Percentiles rank a stretch among this genome's conserved stretches.
These are phyloP conservation scores for Torulaspora gathmanii DNA, from an alignment of 805 yeast genomes.

Conservation along the genomic window DNA sequence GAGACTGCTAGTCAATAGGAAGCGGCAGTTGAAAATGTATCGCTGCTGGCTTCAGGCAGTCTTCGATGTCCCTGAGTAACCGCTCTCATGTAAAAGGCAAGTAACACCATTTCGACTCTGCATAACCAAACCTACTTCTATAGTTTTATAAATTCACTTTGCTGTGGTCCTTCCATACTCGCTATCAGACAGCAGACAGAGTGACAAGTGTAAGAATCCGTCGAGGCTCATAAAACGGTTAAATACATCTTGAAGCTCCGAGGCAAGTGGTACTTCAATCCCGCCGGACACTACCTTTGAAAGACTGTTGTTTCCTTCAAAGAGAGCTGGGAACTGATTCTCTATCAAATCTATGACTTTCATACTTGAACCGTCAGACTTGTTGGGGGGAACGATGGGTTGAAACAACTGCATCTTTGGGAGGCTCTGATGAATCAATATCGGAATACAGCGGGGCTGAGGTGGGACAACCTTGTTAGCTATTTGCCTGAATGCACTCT, in stretches of 20 bases:
- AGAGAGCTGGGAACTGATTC: conserved; percentile 42
- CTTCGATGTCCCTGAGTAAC: conserved; percentile 40
- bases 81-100: not conserved
- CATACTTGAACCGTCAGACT: conserved; percentile 3
- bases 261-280: conserved; percentile 42
- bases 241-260: conserved; percentile 46
- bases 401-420: conserved; percentile 37
- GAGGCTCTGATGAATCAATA: conserved; percentile 31
- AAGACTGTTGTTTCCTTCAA: conserved; percentile 40
- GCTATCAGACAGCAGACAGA: conserved; percentile 11
- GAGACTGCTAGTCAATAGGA: conserved; percentile 84
- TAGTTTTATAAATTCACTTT: not conserved
- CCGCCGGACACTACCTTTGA: conserved; percentile 51
- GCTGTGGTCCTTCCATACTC: conserved; percentile 2
- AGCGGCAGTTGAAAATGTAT: conserved; percentile 90
- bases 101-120: conserved; percentile 1
- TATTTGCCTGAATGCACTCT: conserved; percentile 21
- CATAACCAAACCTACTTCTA: not conserved
- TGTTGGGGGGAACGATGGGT: conserved; percentile 22
- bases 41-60: conserved; percentile 96
- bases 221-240: conserved; percentile 48
- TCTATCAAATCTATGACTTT: conserved; percentile 27
- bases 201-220: conserved; percentile 53
- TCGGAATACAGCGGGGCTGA: conserved; percentile 18
- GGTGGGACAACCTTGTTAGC: conserved; percentile 20